Base-by-base conservation (phyloP, 108 stramenopile genomes). In the Nannochloropsis salina region DNA sequence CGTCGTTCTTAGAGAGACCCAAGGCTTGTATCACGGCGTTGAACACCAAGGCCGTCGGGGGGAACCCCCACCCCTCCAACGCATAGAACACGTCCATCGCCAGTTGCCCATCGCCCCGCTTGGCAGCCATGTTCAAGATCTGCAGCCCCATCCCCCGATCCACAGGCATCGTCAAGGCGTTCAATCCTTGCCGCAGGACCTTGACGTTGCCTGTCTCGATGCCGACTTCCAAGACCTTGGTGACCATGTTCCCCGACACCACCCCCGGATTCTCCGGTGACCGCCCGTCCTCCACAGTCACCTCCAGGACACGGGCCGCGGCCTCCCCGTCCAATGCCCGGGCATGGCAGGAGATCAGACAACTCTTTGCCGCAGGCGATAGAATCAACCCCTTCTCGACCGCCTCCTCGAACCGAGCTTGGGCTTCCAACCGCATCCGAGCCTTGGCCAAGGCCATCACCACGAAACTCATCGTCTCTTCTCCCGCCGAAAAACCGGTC, bases 71-170 rank as follows among this genome's bases (percentile, higher is more conserved):
- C 61, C 61, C 61, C n/a, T 74, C 61, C 4, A n/a, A 74, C 61
- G 61, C 61, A 74, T 74, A 74, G 61, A 74, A 74, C 61, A 74
- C n/a, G 61, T 74, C 61, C 61, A 74, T 74, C 61, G 61, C 61
- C 61, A 74, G n/a, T n/a, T 74, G 15, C 61, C 61, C 61, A 74
- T 74, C 61, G 6, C 61, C 61, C 61, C n/a, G 15, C 61, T n/a
- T 74, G 4, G 61, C 61, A 15, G 61, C 61, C 4, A 74, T n/a
- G n/a, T 74, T 74, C n/a, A 74, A 74, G 61, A 74, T 74, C 61
- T 74, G 61, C 15, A 74, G 61, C n/a, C 20, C 61, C 61, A 74
- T 74, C 61, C 61, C 61, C 4, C 61, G 61, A 74, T 74, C 61
- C 61, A 74, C 61, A 15, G 61, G 61, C 61, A 74, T n/a, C 15